Conservation (phyloP, 106 monocot species). For the Dendrobium chrysotoxum region DNA sequence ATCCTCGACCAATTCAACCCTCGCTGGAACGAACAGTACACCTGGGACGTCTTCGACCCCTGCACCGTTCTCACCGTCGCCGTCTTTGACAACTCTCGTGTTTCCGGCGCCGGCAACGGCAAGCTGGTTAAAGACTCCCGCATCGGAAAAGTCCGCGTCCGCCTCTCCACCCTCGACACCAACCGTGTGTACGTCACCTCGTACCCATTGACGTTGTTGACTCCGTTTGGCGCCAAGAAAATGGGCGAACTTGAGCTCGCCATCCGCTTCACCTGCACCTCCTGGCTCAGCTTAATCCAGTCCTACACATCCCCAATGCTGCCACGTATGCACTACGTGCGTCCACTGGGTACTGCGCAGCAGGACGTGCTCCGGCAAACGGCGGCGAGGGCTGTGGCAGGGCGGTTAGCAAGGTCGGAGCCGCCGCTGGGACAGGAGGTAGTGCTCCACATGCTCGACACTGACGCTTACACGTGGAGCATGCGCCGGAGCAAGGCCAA, state of each 20-base stretch:
- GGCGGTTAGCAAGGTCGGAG: conserved; percentile 57
- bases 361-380: conserved; percentile 51
- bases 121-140: conserved; percentile 15
- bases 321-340: conserved; percentile 72
- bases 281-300: conserved; percentile 43
- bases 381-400: conserved; percentile 51
- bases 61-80: conserved; percentile 72
- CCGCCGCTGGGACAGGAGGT: conserved; percentile 65
- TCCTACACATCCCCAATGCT: conserved; percentile 53
- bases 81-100: conserved; percentile 54
- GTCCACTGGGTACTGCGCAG: conserved; percentile 41
- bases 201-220: conserved; percentile 52
- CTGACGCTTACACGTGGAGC: conserved; percentile 56
- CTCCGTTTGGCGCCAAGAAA: conserved; percentile 36
- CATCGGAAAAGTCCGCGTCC: conserved; percentile 57
- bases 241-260: conserved; percentile 83
- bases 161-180: conserved; percentile 54
- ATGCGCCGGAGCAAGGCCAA: conserved; percentile 64
- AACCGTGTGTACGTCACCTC: conserved; percentile 40
- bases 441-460: conserved; percentile 61
- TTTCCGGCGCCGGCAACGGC: conserved; percentile 22
- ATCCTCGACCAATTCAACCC: conserved; percentile 49
- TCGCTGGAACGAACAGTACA: conserved; percentile 96
- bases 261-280: conserved; percentile 58
- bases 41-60: conserved; percentile 79